Evolutionary conservation across 257 asterid species (phyloP), one percentile per base, ranked within the genome.

Genomic region (Catharanthus roseus): DNA sequence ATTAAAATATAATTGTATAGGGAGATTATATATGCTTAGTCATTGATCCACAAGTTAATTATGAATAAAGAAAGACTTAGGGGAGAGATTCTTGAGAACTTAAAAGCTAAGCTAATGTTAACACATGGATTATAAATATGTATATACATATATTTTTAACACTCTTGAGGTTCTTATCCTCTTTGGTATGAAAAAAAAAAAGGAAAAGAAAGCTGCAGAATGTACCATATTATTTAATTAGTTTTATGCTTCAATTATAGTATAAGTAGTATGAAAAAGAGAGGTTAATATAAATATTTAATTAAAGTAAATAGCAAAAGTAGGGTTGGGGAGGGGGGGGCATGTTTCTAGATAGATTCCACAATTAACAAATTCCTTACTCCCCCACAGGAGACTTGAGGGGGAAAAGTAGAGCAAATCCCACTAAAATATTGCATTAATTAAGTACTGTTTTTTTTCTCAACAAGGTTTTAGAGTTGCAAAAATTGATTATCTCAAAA

Each of bases 371-470:
- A 49, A 51, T 70, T 57, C 69, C 71, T 78, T 79, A 74, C 86
- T 77, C 86, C 84, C 86, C 73, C 65, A 55, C 21, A 65, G 82
- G 79, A 74, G 63, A 79, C 82, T 60, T 39, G 39, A 64, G 33
- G 74, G 69, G 45, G 13, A 51, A 57, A 55, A 28, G 34, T 33
- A 28, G 21, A 62, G 10, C 34, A 67, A 44, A 67, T 45, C 57
- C 44, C 34, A 67, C 26, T 65, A 24, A 41, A 42, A 24, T 47
- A 47, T 12, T 47, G 21, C 53, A 2, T 47, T 47, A 26, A 41
- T 26, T 44, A 28, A 4, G 11, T n/a, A 21, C n/a, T n/a, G n/a
- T n/a, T n/a, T 3, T n/a, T 3, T 3, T 18, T 24, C 3, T 1
- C 16, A 24, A 23, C 8, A 54, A 4, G 0, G 9, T 9, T 0